Conservation (phyloP, 805 yeast species). For the Yarrowia sp. region DNA sequence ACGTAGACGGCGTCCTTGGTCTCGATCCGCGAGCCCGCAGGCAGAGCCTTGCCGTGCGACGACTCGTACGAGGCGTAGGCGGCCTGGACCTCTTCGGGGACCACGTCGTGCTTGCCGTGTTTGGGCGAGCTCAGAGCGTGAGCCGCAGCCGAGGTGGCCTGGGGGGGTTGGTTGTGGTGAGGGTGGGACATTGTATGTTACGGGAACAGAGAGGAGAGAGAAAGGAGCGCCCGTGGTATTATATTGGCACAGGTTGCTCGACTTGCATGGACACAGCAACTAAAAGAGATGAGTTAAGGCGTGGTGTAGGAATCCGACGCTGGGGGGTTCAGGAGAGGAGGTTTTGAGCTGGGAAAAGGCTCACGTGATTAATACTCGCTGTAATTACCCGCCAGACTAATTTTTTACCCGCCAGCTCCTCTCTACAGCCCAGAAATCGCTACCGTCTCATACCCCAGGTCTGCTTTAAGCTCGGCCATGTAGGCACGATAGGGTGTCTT, state of each 20-base stretch:
- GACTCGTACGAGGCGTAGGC: conserved; percentile 32
- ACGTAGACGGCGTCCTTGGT: conserved; percentile 32
- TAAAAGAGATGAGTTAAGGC: conserved; percentile 18
- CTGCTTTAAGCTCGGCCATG: neutral
- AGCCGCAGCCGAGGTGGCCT: conserved; percentile 24
- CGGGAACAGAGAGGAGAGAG: neutral
- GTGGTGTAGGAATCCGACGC: neutral
- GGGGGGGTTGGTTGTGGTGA: neutral
- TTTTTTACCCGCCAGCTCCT: no score
- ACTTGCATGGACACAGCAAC: conserved; percentile 27
- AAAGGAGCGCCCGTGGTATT: neutral
- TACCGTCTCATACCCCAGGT: neutral
- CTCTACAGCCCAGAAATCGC: neutral
- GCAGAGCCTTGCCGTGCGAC: conserved; percentile 33
- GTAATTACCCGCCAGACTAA: no score
- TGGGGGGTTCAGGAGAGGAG: no score
- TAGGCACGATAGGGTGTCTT: conserved; percentile 19
- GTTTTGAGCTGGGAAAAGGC: no score
- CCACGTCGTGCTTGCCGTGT: conserved; percentile 23
- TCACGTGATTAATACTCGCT: no score
- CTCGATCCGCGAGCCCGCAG: conserved; percentile 20
- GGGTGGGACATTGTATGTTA: neutral
- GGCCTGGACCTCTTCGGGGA: conserved; percentile 29
- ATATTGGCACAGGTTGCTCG: conserved; percentile 15
- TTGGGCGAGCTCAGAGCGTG: conserved; percentile 10